phyloP scores from a whole-genome alignment of 176 grass and related monocot genomes.

The Aegilops tauschii region DNA sequence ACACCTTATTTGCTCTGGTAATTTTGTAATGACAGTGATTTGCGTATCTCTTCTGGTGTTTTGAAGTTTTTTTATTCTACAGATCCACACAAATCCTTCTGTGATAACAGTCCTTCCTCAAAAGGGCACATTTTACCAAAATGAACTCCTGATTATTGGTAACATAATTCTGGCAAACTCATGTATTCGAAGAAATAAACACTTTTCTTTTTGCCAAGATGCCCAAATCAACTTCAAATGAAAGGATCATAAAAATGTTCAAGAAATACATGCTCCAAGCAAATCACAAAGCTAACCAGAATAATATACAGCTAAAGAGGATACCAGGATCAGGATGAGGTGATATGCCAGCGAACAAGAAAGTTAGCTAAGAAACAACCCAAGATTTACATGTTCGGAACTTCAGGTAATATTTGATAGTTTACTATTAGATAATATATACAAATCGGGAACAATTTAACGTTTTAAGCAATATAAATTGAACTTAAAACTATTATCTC shows the following conservation, averaged over 20 bases:
- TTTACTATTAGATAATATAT: not conserved
- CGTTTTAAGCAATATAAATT: not conserved
- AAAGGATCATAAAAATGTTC: not conserved
- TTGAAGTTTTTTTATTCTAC: not conserved
- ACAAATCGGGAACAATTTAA: not conserved
- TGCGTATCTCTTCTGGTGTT: not conserved
- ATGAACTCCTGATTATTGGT: not conserved
- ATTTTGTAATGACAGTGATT: constrained; percentile 2
- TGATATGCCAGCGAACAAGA: not conserved
- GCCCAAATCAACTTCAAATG: constrained; percentile 2
- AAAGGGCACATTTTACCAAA: constrained; percentile 6
- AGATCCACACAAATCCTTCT: not conserved
- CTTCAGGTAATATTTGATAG: not conserved
- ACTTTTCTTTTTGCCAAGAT: constrained; percentile 5
- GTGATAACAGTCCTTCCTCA: not conserved
- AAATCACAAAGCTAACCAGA: not conserved
- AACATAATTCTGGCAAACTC: not conserved
- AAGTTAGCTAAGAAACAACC: constrained; percentile 13
- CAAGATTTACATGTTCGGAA: not conserved
- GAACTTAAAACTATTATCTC: not conserved
- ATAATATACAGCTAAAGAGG: constrained; percentile 1
- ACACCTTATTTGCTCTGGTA: not conserved
- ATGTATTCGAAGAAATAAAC: not conserved
- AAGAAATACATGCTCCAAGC: constrained; percentile 2
- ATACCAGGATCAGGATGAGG: not conserved